Base-by-base conservation (phyloP, 768 basidiomycete species). In the Pseudohyphozyma bogoriensis region DNA sequence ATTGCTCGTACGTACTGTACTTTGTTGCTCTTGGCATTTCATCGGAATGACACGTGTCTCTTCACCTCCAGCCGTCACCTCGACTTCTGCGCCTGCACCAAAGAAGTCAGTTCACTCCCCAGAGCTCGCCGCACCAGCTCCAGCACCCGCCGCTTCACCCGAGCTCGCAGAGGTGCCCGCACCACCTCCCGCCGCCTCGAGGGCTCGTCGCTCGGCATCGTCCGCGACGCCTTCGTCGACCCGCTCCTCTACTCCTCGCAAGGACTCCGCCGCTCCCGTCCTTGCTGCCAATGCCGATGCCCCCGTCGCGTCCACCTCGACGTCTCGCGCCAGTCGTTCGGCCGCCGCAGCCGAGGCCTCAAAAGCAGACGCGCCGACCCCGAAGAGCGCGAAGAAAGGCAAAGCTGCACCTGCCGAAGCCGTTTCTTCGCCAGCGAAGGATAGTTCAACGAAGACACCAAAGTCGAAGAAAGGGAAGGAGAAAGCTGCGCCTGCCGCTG, bases 401-500 rank as follows among this genome's bases (percentile, higher is more conserved):
- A 4, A 31, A 15, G 47, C 18, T 18, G 16, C 35, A 20, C 33
- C 33, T 36, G 5, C 16, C 32, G 24, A 26, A 9, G 13, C 8
- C 36, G 28, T 26, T 16, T 18, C 32, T 18, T 18, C 44, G 44
- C 44, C 44, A 4, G 5, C 16, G 13, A 16, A 33, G 31, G n/a
- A 28, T 13, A 33, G 26, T 29, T 49, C 47, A 18, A 31, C 47
- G 47, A 49, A 29, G 28, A 10, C 7, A 29, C 29, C 28, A 16
- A 20, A 9, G 18, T 24, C 20, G 39, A 54, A 31, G 39, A 54
- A 29, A 22, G 54, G 59, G 20, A n/a, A 55, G 44, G 54, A 49
- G 58, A 74, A 85, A 87, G 58, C 79, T 75, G 9, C 86, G 84
- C 69, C 84, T 86, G 54, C 81, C 76, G 33, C 85, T 85, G 65